Evolutionary conservation across 176 grass and related monocot genomes (phyloP).

Genomic region (Dendrocalamus sinicus): DNA sequence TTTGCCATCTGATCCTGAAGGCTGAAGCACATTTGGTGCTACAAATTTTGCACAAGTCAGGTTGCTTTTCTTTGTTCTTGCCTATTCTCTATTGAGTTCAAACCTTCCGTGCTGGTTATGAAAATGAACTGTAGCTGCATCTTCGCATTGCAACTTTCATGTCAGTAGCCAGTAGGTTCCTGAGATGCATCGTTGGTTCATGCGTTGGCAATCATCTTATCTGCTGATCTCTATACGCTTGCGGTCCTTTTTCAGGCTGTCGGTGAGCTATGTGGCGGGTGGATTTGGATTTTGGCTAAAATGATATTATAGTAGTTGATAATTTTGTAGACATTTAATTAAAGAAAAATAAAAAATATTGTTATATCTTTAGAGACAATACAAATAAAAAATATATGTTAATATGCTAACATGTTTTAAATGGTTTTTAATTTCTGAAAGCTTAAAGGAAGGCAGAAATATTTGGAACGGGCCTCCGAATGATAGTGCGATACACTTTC

Average conservation of each 20-base stretch:
- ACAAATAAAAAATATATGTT: too few species aligned
- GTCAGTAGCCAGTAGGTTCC: background rate
- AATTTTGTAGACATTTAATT: too few species aligned
- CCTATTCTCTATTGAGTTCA: background rate
- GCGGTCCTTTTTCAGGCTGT: background rate
- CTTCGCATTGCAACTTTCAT: background rate
- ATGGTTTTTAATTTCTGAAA: too few species aligned
- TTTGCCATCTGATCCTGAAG: conserved; percentile 1
- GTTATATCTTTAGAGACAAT: too few species aligned
- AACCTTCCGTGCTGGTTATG: background rate
- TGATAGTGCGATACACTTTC: background rate
- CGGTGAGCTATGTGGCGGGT: background rate
- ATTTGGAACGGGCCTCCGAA: background rate
- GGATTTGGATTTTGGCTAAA: too few species aligned
- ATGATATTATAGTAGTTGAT: too few species aligned
- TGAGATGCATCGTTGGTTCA: background rate
- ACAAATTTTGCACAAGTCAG: conserved; percentile 5
- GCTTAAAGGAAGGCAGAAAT: too few species aligned
- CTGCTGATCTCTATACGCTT: background rate
- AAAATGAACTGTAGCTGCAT: background rate
- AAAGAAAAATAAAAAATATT: too few species aligned
- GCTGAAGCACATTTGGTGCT: background rate
- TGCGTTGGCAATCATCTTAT: background rate
- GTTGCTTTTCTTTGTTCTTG: background rate
- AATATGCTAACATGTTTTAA: too few species aligned